A percentile compares a stretch with the other conserved stretches of the same genome.
phyloP scores from a whole-genome alignment of 352 stramenopile species.

The Globisporangium canariense region DNA sequence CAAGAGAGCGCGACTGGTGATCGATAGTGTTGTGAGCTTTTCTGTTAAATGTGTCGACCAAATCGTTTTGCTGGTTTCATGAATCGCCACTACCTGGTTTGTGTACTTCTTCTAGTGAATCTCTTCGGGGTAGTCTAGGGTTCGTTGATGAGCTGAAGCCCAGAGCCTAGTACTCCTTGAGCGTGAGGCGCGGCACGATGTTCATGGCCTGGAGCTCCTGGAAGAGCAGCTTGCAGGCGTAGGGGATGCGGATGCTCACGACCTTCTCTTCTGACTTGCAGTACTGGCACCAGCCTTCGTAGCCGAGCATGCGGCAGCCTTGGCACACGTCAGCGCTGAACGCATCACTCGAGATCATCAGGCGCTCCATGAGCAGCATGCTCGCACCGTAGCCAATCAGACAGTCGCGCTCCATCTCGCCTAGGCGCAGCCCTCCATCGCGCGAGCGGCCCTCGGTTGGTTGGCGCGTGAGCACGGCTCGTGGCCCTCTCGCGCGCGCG shows the following conservation, averaged over 20 bases:
- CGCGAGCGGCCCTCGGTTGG: conserved; percentile 98
- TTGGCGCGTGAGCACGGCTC: conserved; percentile 96
- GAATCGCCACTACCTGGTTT: neutral
- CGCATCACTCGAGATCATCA: conserved; percentile 99
- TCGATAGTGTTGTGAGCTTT: too few relatives aligned
- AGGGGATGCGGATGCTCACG: conserved; percentile 96
- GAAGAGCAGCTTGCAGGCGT: conserved; percentile 99
- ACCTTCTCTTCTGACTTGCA: conserved; percentile 98
- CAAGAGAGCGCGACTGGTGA: too few relatives aligned
- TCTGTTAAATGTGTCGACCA: too few relatives aligned
- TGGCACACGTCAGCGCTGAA: conserved; percentile 99
- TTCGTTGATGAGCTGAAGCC: neutral
- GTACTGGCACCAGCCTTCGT: conserved; percentile 98
- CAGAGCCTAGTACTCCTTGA: conserved; percentile 88
- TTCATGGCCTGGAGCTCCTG: conserved; percentile 99
- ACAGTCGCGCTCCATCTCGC: conserved; percentile 99
- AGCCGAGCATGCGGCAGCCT: conserved; percentile 96
- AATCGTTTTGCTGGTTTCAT: too few relatives aligned
- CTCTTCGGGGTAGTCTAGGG: neutral
- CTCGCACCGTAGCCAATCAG: conserved; percentile 99
- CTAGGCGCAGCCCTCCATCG: conserved; percentile 97
- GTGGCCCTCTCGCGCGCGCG: conserved; percentile 93
- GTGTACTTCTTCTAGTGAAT: conserved; percentile 15
- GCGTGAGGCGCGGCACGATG: conserved; percentile 95
- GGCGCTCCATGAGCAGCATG: conserved; percentile 99